Evolutionary conservation across 768 basidiomycete species (phyloP), one percentile per base, ranked within the genome.

Genomic region (Boletus sensibilis): DNA sequence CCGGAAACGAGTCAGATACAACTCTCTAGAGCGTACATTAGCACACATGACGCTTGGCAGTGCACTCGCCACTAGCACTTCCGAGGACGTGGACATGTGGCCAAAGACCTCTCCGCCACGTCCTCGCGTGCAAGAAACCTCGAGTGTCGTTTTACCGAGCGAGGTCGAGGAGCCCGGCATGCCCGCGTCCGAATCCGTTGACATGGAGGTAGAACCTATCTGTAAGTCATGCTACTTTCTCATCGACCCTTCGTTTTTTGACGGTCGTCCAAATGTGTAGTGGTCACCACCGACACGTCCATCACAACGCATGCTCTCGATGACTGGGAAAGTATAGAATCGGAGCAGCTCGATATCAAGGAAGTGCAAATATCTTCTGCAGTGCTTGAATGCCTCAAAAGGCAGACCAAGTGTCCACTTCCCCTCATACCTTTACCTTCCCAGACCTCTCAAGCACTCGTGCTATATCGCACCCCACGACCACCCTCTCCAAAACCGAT

Each of bases 171-270:
- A 82, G 50, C 69, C 72, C 20, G 55, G 59, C 3, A 70, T 72
- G 0, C 50, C 62, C 18, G 63, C 74, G 10, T 79, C 74, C 20
- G 87, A 90, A 52, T 74, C 84, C 3, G 78, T 76, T 27, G 80
- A 77, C 44, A 91, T 91, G 88, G 83, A 82, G 57, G 78, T 82
- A 5, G 88, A 87, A 64, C 84, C 81, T 60, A 82, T 87, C 66
- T 75, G 89, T 90, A 70, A 78, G 64, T 44, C 21, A 33, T 50
- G 35, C 34, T 60, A 33, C 39, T 20, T 16, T 59, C 25, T 59
- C n/a, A 11, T 45, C 37, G 49, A 27, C 39, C 44, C 45, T 14
- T 58, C 37, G 3, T 37, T 41, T 27, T 27, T n/a, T 33, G 40
- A 56, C 51, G n/a, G n/a, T 21, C 27, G 25, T 43, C 12, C 4